Base-by-base conservation (phyloP, 257 asterid genomes). In the Salvia miltiorrhiza region DNA sequence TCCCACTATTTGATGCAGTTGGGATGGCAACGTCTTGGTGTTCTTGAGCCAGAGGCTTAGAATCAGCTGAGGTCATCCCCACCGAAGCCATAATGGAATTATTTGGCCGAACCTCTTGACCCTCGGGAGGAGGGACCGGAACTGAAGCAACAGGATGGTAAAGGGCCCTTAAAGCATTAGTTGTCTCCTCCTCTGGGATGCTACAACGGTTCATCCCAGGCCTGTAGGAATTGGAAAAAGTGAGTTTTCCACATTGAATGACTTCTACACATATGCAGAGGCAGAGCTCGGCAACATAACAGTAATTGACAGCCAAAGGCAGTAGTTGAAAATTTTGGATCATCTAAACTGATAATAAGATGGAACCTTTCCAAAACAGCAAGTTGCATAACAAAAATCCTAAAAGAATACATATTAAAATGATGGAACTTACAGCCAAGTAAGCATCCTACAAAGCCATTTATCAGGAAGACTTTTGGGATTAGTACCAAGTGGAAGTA, bases 361-460 rank as follows among this genome's bases (percentile, higher is more conserved):
- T 52, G 71, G 6, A 48, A 32, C 26, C 56, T 28, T 59, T 48
- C 32, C 53, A 55, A 47, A 50, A 54, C 30, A 58, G 63, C 14
- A 32, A 10, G 20, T 17, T 20, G n/a, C 14, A 8, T 8, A 58
- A 69, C 28, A 45, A 14, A 62, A 55, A 24, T 58, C 33, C 35
- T 2, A 68, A 28, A 72, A 21, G 9, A 64, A 26, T 24, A 39
- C 56, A 67, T 14, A 57, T 23, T 41, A 56, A 60, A 57, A 40
- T 9, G 65, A 73, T 24, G 69, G 68, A 76, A 91, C 99, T 94
- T 89, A 94, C 97, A 94, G 92, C 99, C 99, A 91, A 71, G 82
- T 75, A 63, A 91, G 99, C 99, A 89, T 89, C 78, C 86, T 87
- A 73, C 99, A 94, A 48, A 78, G 64, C 99, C 99, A 94, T 80